Conservation (phyloP, 805 yeast species). For the Wickerhamiella kurtzmanii region DNA sequence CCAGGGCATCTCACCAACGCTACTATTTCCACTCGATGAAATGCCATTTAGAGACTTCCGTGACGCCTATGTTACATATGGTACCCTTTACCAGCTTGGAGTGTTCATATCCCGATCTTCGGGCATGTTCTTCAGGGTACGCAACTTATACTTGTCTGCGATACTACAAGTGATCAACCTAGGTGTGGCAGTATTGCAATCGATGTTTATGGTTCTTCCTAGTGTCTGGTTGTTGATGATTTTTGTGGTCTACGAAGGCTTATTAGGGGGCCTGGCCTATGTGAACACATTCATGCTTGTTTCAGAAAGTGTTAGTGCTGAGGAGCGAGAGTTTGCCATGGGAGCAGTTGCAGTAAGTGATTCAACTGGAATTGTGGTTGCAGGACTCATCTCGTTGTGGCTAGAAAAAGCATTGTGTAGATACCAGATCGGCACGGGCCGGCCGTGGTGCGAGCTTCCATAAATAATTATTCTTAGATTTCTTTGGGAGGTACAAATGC, state of each 20-base stretch:
- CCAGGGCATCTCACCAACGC: conserved; percentile 83
- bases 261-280: conserved; percentile 82
- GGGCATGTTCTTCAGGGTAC: conserved; percentile 47
- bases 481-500: conserved; percentile 84
- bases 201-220: conserved; percentile 44
- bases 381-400: conserved; percentile 63
- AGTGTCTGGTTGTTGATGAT: conserved; percentile 48
- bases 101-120: conserved; percentile 87
- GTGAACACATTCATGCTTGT: conserved; percentile 78
- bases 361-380: conserved; percentile 68
- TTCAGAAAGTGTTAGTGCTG: conserved; percentile 38
- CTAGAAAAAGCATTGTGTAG: conserved; percentile 61
- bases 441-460: conserved; percentile 54
- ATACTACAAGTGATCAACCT: conserved; percentile 56
- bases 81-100: conserved; percentile 81
- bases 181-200: conserved; percentile 44
- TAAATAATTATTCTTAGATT: conserved; percentile 25
- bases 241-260: conserved; percentile 67
- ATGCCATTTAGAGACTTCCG: conserved; percentile 60
- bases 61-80: conserved; percentile 84
- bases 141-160: conserved; percentile 47
- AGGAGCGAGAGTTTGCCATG: conserved; percentile 61
- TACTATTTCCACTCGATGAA: conserved; percentile 58
- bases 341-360: conserved; percentile 79
- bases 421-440: conserved; percentile 55